phyloP scores from a whole-genome alignment of 257 asterid species.

The Penstemon eatonii region DNA sequence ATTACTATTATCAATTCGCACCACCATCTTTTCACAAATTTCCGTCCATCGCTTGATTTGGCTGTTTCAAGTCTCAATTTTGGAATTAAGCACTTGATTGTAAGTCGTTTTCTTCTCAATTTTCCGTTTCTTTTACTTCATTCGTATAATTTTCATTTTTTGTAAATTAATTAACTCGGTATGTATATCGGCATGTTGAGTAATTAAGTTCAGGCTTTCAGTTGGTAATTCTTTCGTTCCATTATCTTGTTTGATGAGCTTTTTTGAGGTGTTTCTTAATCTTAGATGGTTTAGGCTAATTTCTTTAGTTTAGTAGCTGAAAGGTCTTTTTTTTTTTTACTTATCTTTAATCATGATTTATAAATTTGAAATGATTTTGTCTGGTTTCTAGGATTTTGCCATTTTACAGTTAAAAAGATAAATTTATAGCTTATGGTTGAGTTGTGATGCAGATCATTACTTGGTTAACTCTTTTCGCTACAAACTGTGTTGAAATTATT shows the following conservation, averaged over 20 bases:
- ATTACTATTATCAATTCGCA: not conserved
- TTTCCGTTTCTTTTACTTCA: not conserved
- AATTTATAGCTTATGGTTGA: constrained; percentile 2
- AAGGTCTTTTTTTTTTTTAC: not conserved
- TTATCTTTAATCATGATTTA: constrained; percentile 12
- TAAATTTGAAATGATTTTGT: constrained; percentile 8
- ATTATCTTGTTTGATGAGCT: constrained; percentile 4
- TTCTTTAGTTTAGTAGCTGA: constrained; percentile 21
- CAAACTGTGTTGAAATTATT: not conserved
- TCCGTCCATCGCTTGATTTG: constrained; percentile 26
- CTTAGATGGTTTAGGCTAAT: not conserved
- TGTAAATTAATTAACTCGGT: no score
- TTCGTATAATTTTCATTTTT: not conserved
- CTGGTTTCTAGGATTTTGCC: constrained; percentile 19
- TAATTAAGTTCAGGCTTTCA: no score
- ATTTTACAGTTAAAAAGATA: not conserved
- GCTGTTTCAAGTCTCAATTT: constrained; percentile 26
- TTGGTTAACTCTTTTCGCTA: not conserved
- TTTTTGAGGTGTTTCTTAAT: not conserved
- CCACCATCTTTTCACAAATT: constrained; percentile 5
- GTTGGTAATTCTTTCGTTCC: constrained; percentile 1
- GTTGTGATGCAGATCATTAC: not conserved
- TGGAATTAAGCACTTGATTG: constrained; percentile 27
- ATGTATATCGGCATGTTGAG: no score
- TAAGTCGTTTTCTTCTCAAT: constrained; percentile 33